Evolutionary conservation across 345 rosid genomes (phyloP).

Genomic region (Sonneratia alba): DNA sequence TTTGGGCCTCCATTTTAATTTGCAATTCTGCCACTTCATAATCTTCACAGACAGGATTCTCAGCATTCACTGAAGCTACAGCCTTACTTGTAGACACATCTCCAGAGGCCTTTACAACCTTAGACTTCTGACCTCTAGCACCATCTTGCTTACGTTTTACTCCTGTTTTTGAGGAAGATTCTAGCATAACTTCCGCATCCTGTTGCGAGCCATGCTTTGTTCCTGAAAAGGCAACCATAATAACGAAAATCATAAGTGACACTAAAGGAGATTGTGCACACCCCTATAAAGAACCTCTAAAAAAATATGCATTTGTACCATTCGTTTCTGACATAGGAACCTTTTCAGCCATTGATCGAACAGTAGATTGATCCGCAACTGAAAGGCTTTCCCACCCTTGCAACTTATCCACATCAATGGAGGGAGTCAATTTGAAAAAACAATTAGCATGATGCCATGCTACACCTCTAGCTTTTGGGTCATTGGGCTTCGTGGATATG

Average conservation of each 20-base stretch:
- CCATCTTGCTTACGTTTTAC: constrained; percentile 49
- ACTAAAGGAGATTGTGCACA: neutral
- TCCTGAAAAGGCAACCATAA: constrained; percentile 19
- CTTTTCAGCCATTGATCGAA: constrained; percentile 40
- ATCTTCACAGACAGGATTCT: constrained; percentile 4
- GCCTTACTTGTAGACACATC: constrained; percentile 29
- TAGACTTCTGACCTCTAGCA: constrained; percentile 35
- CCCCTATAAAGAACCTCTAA: no score
- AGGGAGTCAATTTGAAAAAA: constrained; percentile 43
- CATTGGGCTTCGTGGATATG: constrained; percentile 60
- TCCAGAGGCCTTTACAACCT: constrained; percentile 42
- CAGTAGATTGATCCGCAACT: constrained; percentile 47
- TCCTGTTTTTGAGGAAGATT: constrained; percentile 35
- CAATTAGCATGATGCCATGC: constrained; percentile 88
- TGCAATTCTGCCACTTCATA: constrained; percentile 30
- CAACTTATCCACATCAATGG: constrained; percentile 51
- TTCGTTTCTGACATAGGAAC: constrained; percentile 31
- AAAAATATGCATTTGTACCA: constrained; percentile 29
- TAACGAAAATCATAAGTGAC: constrained; percentile 8
- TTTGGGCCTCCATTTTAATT: constrained; percentile 59
- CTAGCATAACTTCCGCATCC: constrained; percentile 19
- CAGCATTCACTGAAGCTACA: constrained; percentile 15
- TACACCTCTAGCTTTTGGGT: constrained; percentile 55
- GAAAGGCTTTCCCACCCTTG: constrained; percentile 71
- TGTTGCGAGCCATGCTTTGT: constrained; percentile 19